Conservation (phyloP, 768 basidiomycete species). For the Cystobasidium ongulense region DNA sequence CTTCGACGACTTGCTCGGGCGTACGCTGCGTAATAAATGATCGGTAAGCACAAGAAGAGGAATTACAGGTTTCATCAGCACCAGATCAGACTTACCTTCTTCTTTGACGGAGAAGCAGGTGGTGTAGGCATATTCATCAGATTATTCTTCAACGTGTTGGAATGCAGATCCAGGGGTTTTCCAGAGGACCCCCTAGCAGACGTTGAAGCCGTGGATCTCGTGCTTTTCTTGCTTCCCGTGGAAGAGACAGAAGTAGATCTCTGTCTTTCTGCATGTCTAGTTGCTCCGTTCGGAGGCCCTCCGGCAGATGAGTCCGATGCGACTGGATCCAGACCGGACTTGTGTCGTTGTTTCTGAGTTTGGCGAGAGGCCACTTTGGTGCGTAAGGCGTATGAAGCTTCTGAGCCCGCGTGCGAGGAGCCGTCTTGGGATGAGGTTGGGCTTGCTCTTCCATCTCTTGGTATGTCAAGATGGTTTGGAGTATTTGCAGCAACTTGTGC, state of each 20-base stretch:
- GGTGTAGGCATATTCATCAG: not conserved
- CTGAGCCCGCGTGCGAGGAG: slow-evolving; percentile 1
- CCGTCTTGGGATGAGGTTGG: slow-evolving; percentile 7
- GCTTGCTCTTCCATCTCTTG: not conserved
- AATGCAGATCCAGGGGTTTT: not conserved
- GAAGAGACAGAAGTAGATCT: not conserved
- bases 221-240: slow-evolving; percentile 1
- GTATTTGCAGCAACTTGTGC: not conserved
- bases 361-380: not conserved
- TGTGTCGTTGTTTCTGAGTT: slow-evolving; percentile 2
- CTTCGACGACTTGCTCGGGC: slow-evolving; percentile 24
- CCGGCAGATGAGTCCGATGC: not conserved
- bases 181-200: not conserved
- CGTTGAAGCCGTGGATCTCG: not conserved
- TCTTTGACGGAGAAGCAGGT: not conserved
- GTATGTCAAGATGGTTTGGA: not conserved
- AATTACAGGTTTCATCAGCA: not conserved
- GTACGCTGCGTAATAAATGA: not conserved
- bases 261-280: not conserved
- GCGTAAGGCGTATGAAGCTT: not conserved
- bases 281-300: not conserved
- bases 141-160: not conserved
- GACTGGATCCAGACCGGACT: slow-evolving; percentile 12
- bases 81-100: not conserved
- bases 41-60: no score